Evolutionary conservation across 495 filamentous ascomycete species (phyloP), one percentile per base, ranked within the genome.

Genomic region (Trichoderma gamsii): DNA sequence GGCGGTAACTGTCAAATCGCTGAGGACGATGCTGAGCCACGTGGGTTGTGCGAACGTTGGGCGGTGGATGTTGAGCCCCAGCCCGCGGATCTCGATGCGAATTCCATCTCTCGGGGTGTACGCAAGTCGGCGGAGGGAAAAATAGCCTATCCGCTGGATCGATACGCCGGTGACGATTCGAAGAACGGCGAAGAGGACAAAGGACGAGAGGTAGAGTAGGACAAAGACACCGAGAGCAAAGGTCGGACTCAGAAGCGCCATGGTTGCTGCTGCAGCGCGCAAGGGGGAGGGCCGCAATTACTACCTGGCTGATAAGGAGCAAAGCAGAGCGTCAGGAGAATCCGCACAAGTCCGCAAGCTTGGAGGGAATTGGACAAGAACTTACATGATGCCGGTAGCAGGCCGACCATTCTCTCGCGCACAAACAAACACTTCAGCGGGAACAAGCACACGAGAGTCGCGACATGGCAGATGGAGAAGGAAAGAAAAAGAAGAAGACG

Each of bases 11-110:
- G 85, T 89, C 44, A 97, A 78, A 69, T 97, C 93, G 68, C 87
- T 89, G 64, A 98, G 78, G 27, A 92, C 90, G 44, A 99, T 82
- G 72, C 92, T 97, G 69, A 97, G 79, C 95, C 95, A 99, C 77
- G 96, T 97, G 64, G 95, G 93, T 76, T 97, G 93, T 23, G 93
- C 90, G 76, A 98, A 98, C 18, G 95, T 97, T 9, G 95, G 94
- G 11, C 92, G 88, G 77, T 98, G 95, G 70, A 97, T 73, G 49
- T 90, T 88, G 64, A 98, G 82, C 27, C 95, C 93, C 49, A 98
- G 81, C 52, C 92, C 92, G 46, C 95, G 88, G 52, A 98, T 87
- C 77, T 98, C 91, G 73, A 99, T 87, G 70, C 89, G 89, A 68
- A 97, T 74, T 66, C 96, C 95, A 83, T 96, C 91, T 76, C 80